A percentile compares a stretch with the other conserved stretches of the same genome.
These are phyloP conservation scores for Hagleromyces aurorensis DNA, from an alignment of 805 yeast genomes.

Conservation along the genomic window DNA sequence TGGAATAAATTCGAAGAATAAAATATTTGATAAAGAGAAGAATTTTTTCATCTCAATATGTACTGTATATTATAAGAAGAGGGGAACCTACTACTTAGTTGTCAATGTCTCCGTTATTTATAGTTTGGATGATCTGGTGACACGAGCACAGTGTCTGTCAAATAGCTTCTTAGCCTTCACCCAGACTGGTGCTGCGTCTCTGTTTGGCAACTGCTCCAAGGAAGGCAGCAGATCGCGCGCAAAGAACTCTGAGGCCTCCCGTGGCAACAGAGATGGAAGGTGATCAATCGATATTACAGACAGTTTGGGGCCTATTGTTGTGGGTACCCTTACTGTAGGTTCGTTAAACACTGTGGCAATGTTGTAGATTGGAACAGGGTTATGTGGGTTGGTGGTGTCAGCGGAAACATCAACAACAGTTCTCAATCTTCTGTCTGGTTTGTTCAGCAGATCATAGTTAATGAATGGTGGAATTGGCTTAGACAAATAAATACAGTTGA, in stretches of 20 bases:
- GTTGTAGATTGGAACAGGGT: slow-evolving; percentile 91
- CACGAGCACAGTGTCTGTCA: slow-evolving; percentile 76
- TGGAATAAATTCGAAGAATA: slow-evolving; percentile 42
- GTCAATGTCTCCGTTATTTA: slow-evolving; percentile 11
- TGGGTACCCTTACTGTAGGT: slow-evolving; percentile 82
- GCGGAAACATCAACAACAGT: slow-evolving; percentile 97
- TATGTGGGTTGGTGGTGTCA: slow-evolving; percentile 96
- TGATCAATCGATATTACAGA: slow-evolving; percentile 95
- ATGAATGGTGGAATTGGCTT: slow-evolving; percentile 91
- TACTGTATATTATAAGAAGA: slow-evolving; percentile 8
- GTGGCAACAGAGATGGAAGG: slow-evolving; percentile 88
- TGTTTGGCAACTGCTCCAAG: slow-evolving; percentile 71
- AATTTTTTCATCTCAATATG: too few species aligned
- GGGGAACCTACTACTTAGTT: neutral
- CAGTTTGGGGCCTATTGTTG: slow-evolving; percentile 73
- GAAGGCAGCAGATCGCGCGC: slow-evolving; percentile 85
- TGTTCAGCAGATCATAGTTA: slow-evolving; percentile 58
- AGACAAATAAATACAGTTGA: slow-evolving; percentile 93
- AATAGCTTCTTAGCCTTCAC: slow-evolving; percentile 75
- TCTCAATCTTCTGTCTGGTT: slow-evolving; percentile 63
- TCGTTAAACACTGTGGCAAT: slow-evolving; percentile 84
- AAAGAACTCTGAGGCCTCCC: slow-evolving; percentile 94
- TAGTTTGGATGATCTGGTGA: slow-evolving; percentile 41
- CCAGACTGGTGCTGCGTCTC: slow-evolving; percentile 87
- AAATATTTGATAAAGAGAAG: neutral